Evolutionary conservation across 768 basidiomycete species (phyloP).

Genomic region (Agrocybe pediades): DNA sequence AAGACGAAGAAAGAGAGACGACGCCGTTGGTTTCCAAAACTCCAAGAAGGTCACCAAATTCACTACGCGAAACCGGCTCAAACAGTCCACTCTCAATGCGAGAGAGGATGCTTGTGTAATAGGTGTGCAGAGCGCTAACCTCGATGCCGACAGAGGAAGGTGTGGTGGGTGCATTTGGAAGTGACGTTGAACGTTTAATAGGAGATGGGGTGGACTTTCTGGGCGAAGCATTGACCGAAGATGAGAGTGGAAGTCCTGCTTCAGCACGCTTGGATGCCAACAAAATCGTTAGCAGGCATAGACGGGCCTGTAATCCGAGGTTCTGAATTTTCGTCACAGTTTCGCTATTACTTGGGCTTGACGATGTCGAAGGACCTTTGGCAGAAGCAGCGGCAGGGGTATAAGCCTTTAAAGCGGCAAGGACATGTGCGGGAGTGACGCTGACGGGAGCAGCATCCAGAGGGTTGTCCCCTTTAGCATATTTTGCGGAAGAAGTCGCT

Average conservation of each 20-base stretch:
- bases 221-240: slow-evolving; percentile 36
- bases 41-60: slow-evolving; percentile 72
- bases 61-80: slow-evolving; percentile 68
- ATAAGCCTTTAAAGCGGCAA: slow-evolving; percentile 76
- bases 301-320: slow-evolving; percentile 73
- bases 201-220: slow-evolving; percentile 42
- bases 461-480: slow-evolving; percentile 31
- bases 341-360: slow-evolving; percentile 51
- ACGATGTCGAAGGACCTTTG: slow-evolving; percentile 20
- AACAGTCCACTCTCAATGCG: slow-evolving; percentile 58
- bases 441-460: slow-evolving; percentile 37
- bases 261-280: slow-evolving; percentile 66
- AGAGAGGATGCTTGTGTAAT: slow-evolving; percentile 61
- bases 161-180: slow-evolving; percentile 27
- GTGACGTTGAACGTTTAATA: slow-evolving; percentile 51
- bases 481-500: slow-evolving; percentile 27
- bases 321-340: slow-evolving; percentile 64
- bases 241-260: slow-evolving; percentile 52
- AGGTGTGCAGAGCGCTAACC: slow-evolving; percentile 59
- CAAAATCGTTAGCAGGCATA: slow-evolving; percentile 65
- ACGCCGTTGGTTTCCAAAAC: slow-evolving; percentile 77
- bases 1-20: slow-evolving; percentile 42
- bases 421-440: slow-evolving; percentile 68
- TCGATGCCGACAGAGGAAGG: slow-evolving; percentile 47
- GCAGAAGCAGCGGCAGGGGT: slow-evolving; percentile 42